A percentile compares a stretch with the other conserved stretches of the same genome.
phyloP scores from a whole-genome alignment of 164 flowering plant genomes.

The Vitis riparia region DNA sequence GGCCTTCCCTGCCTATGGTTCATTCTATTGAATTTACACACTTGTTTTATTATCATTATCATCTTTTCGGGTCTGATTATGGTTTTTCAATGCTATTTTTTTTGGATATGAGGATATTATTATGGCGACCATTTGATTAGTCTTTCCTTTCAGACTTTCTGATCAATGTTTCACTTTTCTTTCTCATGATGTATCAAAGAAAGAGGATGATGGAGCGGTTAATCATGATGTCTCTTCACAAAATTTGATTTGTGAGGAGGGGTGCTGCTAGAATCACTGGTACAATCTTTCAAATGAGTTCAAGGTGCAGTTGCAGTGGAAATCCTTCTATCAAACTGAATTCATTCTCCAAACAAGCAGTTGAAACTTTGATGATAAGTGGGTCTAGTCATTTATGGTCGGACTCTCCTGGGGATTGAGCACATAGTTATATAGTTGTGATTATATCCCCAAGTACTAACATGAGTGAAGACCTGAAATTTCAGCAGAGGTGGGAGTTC shows the following conservation, averaged over 20 bases:
- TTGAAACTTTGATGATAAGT: neutral
- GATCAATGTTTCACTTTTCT: neutral
- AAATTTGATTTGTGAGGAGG: neutral
- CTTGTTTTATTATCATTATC: neutral
- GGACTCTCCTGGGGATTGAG: slow-evolving; percentile 9
- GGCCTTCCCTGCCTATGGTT: neutral
- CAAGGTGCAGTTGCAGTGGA: slow-evolving; percentile 5
- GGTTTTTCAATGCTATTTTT: too few species aligned
- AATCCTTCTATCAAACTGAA: neutral
- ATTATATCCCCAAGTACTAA: slow-evolving; percentile 3
- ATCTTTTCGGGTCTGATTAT: too few species aligned
- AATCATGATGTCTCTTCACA: neutral
- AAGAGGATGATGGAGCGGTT: neutral
- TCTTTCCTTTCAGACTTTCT: neutral
- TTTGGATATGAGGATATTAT: neutral
- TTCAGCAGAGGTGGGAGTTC: slow-evolving; percentile 42
- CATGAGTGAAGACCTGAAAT: slow-evolving; percentile 24
- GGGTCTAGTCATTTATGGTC: slow-evolving; percentile 3
- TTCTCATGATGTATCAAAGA: neutral
- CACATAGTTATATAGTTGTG: neutral
- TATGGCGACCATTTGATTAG: neutral
- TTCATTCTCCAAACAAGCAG: neutral
- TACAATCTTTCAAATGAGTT: neutral
- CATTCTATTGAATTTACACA: neutral
- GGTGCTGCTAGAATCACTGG: neutral